Conservation (phyloP, 352 stramenopile genomes). For the Pythium scleroteichum region DNA sequence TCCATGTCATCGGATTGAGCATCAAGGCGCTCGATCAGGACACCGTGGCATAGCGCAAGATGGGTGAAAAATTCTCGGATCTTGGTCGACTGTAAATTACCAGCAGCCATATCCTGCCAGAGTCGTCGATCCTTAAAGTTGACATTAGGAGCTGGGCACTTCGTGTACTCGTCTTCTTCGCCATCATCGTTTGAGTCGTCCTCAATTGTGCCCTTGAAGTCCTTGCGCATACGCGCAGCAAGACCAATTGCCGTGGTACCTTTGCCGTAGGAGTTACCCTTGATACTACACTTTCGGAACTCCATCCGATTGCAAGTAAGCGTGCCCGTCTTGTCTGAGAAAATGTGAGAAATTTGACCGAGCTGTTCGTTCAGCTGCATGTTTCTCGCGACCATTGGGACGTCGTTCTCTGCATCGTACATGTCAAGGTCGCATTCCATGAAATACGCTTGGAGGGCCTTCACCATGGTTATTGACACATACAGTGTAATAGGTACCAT, state of each 20-base stretch:
- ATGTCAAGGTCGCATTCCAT: slow-evolving; percentile 87
- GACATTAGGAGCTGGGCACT: slow-evolving; percentile 52
- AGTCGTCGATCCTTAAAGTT: slow-evolving; percentile 79
- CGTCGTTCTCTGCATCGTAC: slow-evolving; percentile 76
- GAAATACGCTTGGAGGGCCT: slow-evolving; percentile 87
- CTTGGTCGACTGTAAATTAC: slow-evolving; percentile 42
- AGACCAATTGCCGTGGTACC: slow-evolving; percentile 83
- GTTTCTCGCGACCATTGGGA: slow-evolving; percentile 76
- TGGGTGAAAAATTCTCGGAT: slow-evolving; percentile 86
- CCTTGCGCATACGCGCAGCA: slow-evolving; percentile 61
- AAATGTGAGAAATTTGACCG: slow-evolving; percentile 97
- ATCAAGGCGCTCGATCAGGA: slow-evolving; percentile 95
- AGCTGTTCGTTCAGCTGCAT: slow-evolving; percentile 89
- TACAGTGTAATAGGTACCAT: slow-evolving; percentile 91
- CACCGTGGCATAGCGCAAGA: slow-evolving; percentile 93
- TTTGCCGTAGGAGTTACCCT: slow-evolving; percentile 78
- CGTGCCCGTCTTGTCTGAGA: slow-evolving; percentile 92
- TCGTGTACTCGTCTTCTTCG: slow-evolving; percentile 36
- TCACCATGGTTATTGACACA: slow-evolving; percentile 88
- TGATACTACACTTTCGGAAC: slow-evolving; percentile 87
- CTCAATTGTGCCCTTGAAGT: slow-evolving; percentile 51
- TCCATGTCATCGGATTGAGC: slow-evolving; percentile 44
- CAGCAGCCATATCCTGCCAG: slow-evolving; percentile 52
- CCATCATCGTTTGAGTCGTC: slow-evolving; percentile 46
- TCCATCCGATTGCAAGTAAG: slow-evolving; percentile 91